These are phyloP conservation scores for Saksenaea vasiformis DNA, from an alignment of 371 early-diverging fungal species.

Conservation along the genomic window DNA sequence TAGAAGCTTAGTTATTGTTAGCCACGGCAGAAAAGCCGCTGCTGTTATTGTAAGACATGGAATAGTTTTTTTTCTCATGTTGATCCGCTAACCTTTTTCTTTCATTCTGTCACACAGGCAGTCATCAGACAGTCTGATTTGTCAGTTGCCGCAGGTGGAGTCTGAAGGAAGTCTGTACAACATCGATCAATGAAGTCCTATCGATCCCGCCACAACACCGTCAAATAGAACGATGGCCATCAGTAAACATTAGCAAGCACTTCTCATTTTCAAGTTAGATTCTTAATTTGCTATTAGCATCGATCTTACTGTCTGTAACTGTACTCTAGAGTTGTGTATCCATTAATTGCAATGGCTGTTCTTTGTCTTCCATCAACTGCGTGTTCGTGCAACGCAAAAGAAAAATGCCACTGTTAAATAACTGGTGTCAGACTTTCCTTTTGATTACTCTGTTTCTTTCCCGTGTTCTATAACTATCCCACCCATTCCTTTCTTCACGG, in stretches of 20 bases:
- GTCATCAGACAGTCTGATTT: not conserved
- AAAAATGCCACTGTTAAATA: not conserved
- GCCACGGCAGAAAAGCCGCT: not conserved
- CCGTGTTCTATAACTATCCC: not conserved
- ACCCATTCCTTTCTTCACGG: not conserved
- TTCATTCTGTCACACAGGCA: not conserved
- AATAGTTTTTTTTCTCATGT: not conserved
- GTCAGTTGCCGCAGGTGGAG: not conserved
- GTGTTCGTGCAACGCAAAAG: not conserved
- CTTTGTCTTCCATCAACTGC: not conserved
- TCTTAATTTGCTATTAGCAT: not conserved
- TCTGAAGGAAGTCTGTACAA: not conserved
- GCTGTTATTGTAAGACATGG: not conserved
- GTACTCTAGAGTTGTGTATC: not conserved
- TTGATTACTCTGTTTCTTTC: not conserved
- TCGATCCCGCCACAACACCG: not conserved
- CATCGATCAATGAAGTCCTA: not conserved
- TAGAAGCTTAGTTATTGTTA: not conserved
- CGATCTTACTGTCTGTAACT: too few species aligned
- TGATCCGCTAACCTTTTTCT: not conserved
- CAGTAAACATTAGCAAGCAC: not conserved
- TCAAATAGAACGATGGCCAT: not conserved
- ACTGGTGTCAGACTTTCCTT: not conserved
- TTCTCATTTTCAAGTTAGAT: not conserved
- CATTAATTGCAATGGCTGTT: not conserved